A percentile compares a stretch with the other conserved stretches of the same genome.
Evolutionary conservation across 2,329 filamentous ascomycete genomes (phyloP).

Genomic region (Colletotrichum destructivum): DNA sequence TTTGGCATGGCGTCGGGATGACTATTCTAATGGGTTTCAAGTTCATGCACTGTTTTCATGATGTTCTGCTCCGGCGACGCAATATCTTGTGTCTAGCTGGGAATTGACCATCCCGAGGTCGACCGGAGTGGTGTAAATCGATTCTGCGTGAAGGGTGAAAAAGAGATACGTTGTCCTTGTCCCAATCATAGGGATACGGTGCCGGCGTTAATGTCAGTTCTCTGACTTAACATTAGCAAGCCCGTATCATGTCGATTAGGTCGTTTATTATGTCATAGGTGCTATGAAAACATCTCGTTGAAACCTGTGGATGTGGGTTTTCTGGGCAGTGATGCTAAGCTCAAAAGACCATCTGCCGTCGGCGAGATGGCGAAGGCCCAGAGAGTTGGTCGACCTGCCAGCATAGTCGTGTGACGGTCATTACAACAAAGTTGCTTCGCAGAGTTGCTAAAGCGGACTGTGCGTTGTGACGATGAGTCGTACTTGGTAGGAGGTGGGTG

Average conservation of each 20-base stretch:
- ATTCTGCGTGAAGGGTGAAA: not conserved
- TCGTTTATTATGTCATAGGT: not conserved
- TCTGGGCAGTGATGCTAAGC: not conserved
- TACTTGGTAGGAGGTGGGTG: not conserved
- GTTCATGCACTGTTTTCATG: constrained; percentile 20
- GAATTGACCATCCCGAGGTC: too few species aligned
- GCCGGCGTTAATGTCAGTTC: too few species aligned
- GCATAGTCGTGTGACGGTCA: not conserved
- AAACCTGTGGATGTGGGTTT: too few species aligned
- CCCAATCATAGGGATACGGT: too few species aligned
- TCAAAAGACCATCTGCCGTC: not conserved
- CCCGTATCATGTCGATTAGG: too few species aligned
- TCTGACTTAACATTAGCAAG: too few species aligned
- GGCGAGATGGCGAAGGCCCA: too few species aligned
- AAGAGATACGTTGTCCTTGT: too few species aligned
- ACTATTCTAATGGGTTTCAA: constrained; percentile 39
- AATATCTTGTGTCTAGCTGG: not conserved
- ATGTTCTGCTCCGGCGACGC: not conserved
- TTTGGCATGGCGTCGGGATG: constrained; percentile 42
- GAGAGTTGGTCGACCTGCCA: not conserved
- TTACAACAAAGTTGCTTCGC: not conserved
- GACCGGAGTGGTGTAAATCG: not conserved
- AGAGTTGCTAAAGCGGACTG: too few species aligned
- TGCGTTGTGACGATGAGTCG: not conserved
- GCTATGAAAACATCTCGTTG: too few species aligned